Evolutionary conservation across 805 yeast genomes (phyloP), one percentile per base, ranked within the genome.

Genomic region (Cyberlindnera mississippiensis): DNA sequence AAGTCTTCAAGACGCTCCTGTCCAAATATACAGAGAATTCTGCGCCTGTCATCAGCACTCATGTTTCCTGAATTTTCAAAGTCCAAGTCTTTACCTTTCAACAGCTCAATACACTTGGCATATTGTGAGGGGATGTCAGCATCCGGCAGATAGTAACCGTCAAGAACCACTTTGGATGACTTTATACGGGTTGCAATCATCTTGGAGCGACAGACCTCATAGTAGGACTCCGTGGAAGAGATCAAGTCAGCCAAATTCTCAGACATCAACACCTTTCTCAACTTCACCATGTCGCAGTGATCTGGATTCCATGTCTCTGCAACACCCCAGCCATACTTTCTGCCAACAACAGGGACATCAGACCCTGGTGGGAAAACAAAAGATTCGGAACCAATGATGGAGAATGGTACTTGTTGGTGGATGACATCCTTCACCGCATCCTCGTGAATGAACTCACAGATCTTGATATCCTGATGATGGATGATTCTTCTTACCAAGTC

Each of bases 261-360:
- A 18, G 81, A 72, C 63, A 90, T 69, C 37, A 90, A 65, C 29
- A 87, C 63, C 28, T 78, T 73, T 50, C 86, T 76, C 48, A 90
- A 69, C 46, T 70, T 70, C 22, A 63, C 49, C 56, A 88, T 88
- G 59, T 91, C 96, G 63, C 95, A 86, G 61, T 84, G 89, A 8
- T 67, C 61, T 15, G 73, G 75, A 59, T 87, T 82, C 56, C 85
- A 96, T 31, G 86, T 84, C 57, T 89, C 96, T 12, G 86, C 85
- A 17, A 76, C 62, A 1, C 97, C 97, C 96, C 96, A 90, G 14
- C 68, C 72, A 65, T 88, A 90, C 56, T 73, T 72, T 55, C 96
- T 73, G 14, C 93, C 96, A 48, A 84, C 71, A 22, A 85, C 85
- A 5, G 44, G 24, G 6, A 28, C 33, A 2, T 26, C 39, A 8